Evolutionary conservation across 805 yeast genomes (phyloP), one percentile per base, ranked within the genome.

Genomic region (Zygoascus flipseniorum): DNA sequence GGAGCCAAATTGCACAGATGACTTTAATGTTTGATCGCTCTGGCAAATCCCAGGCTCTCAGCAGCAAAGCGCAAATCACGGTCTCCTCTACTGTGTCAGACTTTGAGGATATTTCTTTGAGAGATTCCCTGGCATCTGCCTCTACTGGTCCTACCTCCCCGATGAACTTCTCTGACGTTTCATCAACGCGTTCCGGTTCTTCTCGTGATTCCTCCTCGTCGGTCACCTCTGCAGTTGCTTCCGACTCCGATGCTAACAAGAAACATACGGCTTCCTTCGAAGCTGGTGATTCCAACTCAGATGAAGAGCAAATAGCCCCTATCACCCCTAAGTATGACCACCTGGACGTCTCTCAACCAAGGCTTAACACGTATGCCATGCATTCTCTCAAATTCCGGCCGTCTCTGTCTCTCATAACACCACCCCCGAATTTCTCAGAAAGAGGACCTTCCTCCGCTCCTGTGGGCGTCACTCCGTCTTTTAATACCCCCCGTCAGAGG

Each of bases 41-140:
- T 5, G 39, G 39, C 39, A 35, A 35, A n/a, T 20, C 28, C 31
- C 28, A 4, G 11, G 43, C 13, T 13, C 5, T 5, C 41, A 47
- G 31, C 14, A 28, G 35, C 51, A 48, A 41, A 16, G 8, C 31
- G 2, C 43, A 16, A 3, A 18, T 14, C 16, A 18, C 45, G 3
- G 26, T 23, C 45, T 20, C 32, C 42, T 50, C 48, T 39, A 31
- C 45, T 10, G 48, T 18, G 8, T 20, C 49, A 13, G 58, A 57
- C 41, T 57, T 57, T 39, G 60, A 57, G 49, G 60, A 57, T 39
- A 57, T 57, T 32, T 52, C 58, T 18, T 51, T 57, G 43, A 37
- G 55, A 2, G 58, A 56, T 23, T 50, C 55, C 6, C 31, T 50
- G 32, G 37, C 48, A 14, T 46, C 56, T 2, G 47, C 47, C 11